These are phyloP conservation scores for Mycena sp. DNA, from an alignment of 1,284 basidiomycete genomes.

Conservation along the genomic window DNA sequence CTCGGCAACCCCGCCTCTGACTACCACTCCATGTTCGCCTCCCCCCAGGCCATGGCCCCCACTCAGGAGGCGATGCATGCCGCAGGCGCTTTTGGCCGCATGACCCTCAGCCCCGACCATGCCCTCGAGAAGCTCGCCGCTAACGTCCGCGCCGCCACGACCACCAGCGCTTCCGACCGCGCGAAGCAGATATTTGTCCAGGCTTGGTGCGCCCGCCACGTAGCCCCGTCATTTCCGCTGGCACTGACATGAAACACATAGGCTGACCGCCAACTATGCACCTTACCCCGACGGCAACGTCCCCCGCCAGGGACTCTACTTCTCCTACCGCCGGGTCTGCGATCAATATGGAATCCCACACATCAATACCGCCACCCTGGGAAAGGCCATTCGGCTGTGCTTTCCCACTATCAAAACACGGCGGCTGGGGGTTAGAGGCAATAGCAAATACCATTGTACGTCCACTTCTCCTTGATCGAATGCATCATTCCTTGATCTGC, in stretches of 20 bases:
- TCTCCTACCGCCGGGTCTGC: conserved; percentile 90
- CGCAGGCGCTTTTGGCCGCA: conserved; percentile 74
- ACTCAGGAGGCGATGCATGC: conserved; percentile 73
- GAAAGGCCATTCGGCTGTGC: conserved; percentile 91
- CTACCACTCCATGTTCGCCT: conserved; percentile 67
- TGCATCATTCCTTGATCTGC: conserved; percentile 38
- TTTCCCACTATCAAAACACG: conserved; percentile 95
- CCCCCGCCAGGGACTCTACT: conserved; percentile 87
- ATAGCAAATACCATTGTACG: conserved; percentile 92
- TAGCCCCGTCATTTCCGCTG: conserved; percentile 13
- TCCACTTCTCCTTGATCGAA: conserved; percentile 40
- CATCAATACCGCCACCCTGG: conserved; percentile 93
- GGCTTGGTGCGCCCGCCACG: conserved; percentile 70
- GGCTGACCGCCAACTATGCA: conserved; percentile 88
- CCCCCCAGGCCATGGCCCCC: conserved; percentile 57
- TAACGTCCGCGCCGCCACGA: conserved; percentile 87
- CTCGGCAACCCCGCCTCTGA: conserved; percentile 61
- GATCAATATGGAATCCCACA: conserved; percentile 91
- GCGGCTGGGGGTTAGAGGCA: conserved; percentile 89
- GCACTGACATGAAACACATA: conserved; percentile 44
- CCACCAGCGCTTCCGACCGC: conserved; percentile 86
- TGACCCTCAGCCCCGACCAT: conserved; percentile 78
- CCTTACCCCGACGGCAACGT: conserved; percentile 93
- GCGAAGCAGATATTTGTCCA: conserved; percentile 92
- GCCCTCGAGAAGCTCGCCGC: conserved; percentile 85